A percentile compares a stretch with the other conserved stretches of the same genome.
These are phyloP conservation scores for Apiospora pterosperma DNA, from an alignment of 2,329 filamentous ascomycete species.

Conservation along the genomic window DNA sequence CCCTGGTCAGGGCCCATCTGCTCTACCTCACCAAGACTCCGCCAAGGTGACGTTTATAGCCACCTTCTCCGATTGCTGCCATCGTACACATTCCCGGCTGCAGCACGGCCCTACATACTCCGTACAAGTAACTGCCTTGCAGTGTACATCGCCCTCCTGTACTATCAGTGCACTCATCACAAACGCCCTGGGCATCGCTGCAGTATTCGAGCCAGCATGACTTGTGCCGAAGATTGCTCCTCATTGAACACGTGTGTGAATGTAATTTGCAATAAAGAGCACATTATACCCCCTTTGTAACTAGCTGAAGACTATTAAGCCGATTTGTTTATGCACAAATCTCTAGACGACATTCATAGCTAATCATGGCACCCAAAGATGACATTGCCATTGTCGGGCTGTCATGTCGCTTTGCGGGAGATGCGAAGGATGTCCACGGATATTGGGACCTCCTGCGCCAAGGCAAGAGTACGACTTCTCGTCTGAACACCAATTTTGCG, in stretches of 20 bases:
- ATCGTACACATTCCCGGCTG: background rate
- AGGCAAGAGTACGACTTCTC: conserved; percentile 19
- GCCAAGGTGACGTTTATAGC: background rate
- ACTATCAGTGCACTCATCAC: background rate
- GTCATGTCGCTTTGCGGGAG: conserved; percentile 26
- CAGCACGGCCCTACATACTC: background rate
- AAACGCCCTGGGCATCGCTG: background rate
- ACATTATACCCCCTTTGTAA: background rate
- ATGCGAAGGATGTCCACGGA: conserved; percentile 24
- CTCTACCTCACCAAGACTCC: background rate
- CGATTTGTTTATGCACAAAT: background rate
- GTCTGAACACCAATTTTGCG: conserved; percentile 21
- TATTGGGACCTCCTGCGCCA: conserved; percentile 28
- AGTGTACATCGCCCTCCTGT: background rate
- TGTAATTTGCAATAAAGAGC: background rate
- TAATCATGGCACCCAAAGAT: conserved; percentile 12
- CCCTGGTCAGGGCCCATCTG: background rate
- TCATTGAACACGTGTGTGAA: background rate
- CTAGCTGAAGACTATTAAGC: background rate
- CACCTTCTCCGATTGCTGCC: background rate
- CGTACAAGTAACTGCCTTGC: background rate
- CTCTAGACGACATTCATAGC: background rate
- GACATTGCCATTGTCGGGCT: conserved; percentile 29
- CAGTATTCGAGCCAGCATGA: background rate
- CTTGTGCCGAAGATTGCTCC: background rate